These are phyloP conservation scores for Trichoderma pleuroti DNA, from an alignment of 2,329 filamentous ascomycete genomes.

Conservation along the genomic window DNA sequence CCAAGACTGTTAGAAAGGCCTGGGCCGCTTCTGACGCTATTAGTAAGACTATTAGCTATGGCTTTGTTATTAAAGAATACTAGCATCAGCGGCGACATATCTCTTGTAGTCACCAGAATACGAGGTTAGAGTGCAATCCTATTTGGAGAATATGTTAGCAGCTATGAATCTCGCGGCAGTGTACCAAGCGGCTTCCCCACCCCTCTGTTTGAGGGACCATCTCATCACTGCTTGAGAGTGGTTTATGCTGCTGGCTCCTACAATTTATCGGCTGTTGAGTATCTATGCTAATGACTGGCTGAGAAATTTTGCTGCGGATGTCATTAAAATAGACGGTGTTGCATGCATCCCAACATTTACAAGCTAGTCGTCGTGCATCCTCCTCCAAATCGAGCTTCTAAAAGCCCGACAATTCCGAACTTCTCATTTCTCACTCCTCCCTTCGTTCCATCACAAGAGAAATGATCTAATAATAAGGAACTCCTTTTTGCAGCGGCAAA, in stretches of 20 bases:
- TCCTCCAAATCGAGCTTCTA: too few relatives aligned
- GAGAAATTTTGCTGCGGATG: not conserved
- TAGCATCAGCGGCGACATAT: slow-evolving; percentile 24
- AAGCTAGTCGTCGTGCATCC: too few relatives aligned
- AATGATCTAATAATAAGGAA: not conserved
- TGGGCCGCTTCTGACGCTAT: not conserved
- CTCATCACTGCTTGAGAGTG: not conserved
- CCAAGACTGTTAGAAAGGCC: not conserved
- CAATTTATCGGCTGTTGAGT: not conserved
- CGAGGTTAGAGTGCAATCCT: slow-evolving; percentile 22
- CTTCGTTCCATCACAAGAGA: too few relatives aligned
- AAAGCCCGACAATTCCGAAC: too few relatives aligned
- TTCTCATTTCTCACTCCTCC: too few relatives aligned
- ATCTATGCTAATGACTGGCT: not conserved
- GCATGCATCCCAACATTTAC: too few relatives aligned
- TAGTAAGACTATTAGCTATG: not conserved
- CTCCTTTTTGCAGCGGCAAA: not conserved
- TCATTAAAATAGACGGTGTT: not conserved
- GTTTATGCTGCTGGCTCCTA: not conserved
- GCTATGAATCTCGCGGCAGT: not conserved
- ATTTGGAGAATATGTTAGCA: slow-evolving; percentile 16
- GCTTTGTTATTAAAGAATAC: slow-evolving; percentile 5
- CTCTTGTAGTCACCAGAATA: slow-evolving; percentile 20
- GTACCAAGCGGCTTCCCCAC: slow-evolving; percentile 21
- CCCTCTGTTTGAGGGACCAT: slow-evolving; percentile 19